A percentile compares a stretch with the other conserved stretches of the same genome.
Evolutionary conservation across 2,329 filamentous ascomycete species (phyloP).

Genomic region (Penicillium sp.): DNA sequence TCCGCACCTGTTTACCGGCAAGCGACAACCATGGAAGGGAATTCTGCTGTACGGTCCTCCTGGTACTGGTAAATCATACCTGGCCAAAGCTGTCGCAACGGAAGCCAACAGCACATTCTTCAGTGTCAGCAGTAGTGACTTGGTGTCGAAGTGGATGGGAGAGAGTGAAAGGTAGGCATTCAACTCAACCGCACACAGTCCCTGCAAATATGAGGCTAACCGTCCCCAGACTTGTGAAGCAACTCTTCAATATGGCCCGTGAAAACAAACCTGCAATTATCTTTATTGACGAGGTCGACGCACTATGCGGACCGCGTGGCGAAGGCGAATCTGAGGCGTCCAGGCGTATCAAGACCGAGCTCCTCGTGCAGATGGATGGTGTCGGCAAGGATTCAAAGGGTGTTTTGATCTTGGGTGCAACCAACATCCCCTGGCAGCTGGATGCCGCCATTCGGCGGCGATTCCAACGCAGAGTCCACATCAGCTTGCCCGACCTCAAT

Average conservation of each 20-base stretch:
- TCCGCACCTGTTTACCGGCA: slow-evolving; percentile 91
- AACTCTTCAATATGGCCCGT: slow-evolving; percentile 94
- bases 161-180: slow-evolving; percentile 82
- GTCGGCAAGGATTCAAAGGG: slow-evolving; percentile 94
- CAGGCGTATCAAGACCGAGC: slow-evolving; percentile 95
- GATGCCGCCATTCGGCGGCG: slow-evolving; percentile 93
- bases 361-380: slow-evolving; percentile 98
- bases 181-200: not conserved
- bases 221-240: slow-evolving; percentile 75
- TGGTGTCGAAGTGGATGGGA: slow-evolving; percentile 99
- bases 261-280: slow-evolving; percentile 98
- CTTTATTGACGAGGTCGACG: slow-evolving; percentile 98
- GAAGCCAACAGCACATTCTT: slow-evolving; percentile 99
- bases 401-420: slow-evolving; percentile 91
- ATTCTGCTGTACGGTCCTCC: slow-evolving; percentile 95
- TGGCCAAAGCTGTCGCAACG: slow-evolving; percentile 95
- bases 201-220: slow-evolving; percentile 10
- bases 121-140: slow-evolving; percentile 93
- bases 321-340: slow-evolving; percentile 98
- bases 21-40: slow-evolving; percentile 97
- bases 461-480: slow-evolving; percentile 95
- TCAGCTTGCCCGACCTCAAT: slow-evolving; percentile 82
- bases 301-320: slow-evolving; percentile 84
- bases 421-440: slow-evolving; percentile 98
- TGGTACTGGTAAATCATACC: slow-evolving; percentile 94